Conservation (phyloP, 2,329 filamentous ascomycete species). For the Ilyonectria sp. region DNA sequence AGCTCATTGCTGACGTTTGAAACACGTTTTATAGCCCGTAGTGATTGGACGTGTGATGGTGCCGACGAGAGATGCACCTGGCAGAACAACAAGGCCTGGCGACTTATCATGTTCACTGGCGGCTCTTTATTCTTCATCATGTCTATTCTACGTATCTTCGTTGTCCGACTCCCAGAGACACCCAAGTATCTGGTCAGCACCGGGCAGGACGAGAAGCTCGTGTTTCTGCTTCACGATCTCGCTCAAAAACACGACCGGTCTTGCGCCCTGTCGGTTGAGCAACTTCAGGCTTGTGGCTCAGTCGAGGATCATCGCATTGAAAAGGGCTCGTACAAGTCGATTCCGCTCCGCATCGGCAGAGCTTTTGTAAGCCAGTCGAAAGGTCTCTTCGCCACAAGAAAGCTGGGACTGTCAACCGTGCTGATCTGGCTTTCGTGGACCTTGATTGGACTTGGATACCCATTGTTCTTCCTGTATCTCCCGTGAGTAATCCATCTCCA, state of each 20-base stretch:
- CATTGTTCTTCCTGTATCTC: constrained; percentile 79
- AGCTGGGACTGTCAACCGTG: constrained; percentile 69
- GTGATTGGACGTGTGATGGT: constrained; percentile 13
- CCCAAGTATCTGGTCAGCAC: constrained; percentile 71
- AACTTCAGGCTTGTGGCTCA: constrained; percentile 57
- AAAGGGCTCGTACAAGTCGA: background rate
- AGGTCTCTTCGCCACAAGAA: constrained; percentile 72
- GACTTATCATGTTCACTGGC: constrained; percentile 64
- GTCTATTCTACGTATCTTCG: constrained; percentile 67
- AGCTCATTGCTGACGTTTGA: background rate
- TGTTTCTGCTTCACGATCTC: constrained; percentile 58
- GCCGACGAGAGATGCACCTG: constrained; percentile 52
- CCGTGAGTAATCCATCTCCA: constrained; percentile 52
- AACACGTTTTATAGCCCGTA: constrained; percentile 2
- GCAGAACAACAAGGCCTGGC: constrained; percentile 65
- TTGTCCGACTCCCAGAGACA: constrained; percentile 71
- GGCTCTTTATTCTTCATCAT: constrained; percentile 63
- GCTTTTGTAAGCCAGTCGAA: constrained; percentile 45
- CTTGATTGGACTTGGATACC: constrained; percentile 76
- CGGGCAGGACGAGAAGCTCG: constrained; percentile 66
- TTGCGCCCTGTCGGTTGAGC: constrained; percentile 57
- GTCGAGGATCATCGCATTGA: constrained; percentile 1
- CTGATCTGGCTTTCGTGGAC: constrained; percentile 78
- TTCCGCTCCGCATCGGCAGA: constrained; percentile 34
- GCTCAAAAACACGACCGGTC: constrained; percentile 57